phyloP scores from a whole-genome alignment of 768 basidiomycete genomes.

The Exidia glandulosa region DNA sequence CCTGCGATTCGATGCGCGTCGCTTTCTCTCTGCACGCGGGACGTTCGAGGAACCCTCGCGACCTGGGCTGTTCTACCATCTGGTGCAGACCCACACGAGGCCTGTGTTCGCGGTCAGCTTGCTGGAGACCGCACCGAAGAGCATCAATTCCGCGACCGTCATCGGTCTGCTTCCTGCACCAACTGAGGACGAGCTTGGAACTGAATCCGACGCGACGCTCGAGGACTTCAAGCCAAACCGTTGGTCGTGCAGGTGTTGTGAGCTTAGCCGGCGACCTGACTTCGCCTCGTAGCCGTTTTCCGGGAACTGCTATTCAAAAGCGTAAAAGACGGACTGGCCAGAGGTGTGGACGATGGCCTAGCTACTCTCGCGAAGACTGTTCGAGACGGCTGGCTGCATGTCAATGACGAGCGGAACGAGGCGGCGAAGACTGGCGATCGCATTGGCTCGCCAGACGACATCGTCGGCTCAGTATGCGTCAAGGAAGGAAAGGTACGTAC shows the following conservation, averaged over 20 bases:
- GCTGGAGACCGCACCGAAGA: slow-evolving; percentile 33
- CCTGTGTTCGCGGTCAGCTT: slow-evolving; percentile 62
- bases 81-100: slow-evolving; percentile 39
- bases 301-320: slow-evolving; percentile 48
- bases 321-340: slow-evolving; percentile 40
- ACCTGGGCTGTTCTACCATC: slow-evolving; percentile 61
- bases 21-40: background rate
- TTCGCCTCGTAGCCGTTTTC: slow-evolving; percentile 39
- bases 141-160: slow-evolving; percentile 37
- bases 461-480: slow-evolving; percentile 65
- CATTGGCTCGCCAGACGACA: slow-evolving; percentile 78
- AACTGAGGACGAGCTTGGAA: slow-evolving; percentile 17
- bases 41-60: slow-evolving; percentile 43
- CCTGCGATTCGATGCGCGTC: background rate
- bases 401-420: slow-evolving; percentile 65
- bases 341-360: slow-evolving; percentile 56
- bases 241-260: slow-evolving; percentile 21
- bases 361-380: slow-evolving; percentile 52
- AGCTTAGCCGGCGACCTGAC: background rate
- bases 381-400: slow-evolving; percentile 79
- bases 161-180: slow-evolving; percentile 62
- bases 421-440: slow-evolving; percentile 50
- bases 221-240: slow-evolving; percentile 67
- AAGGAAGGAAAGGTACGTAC: slow-evolving; percentile 52
- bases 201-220: slow-evolving; percentile 37